Conservation (phyloP, 768 basidiomycete genomes). For the Termitomyces sp. region DNA sequence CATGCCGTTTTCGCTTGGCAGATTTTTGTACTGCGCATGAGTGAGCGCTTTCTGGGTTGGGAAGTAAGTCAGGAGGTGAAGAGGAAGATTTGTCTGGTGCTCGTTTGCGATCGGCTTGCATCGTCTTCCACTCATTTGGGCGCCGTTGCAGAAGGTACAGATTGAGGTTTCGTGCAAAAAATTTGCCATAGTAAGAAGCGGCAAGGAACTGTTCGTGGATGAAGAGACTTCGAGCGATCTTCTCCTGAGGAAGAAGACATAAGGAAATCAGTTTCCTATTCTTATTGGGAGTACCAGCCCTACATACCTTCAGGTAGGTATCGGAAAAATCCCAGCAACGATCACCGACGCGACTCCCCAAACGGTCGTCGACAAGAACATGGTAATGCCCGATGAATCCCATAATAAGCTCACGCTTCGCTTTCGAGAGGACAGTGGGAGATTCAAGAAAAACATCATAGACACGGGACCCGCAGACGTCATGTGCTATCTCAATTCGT, state of each 20-base stretch:
- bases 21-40: background rate
- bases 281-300: background rate
- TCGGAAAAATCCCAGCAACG: constrained; percentile 92
- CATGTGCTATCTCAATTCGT: constrained; percentile 43
- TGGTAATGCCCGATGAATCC: constrained; percentile 77
- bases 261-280: background rate
- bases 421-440: constrained; percentile 53
- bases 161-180: constrained; percentile 75
- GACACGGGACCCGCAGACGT: constrained; percentile 68
- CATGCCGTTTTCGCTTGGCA: constrained; percentile 39
- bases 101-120: constrained; percentile 47
- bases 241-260: constrained; percentile 52
- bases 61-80: background rate
- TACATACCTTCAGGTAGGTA: constrained; percentile 78
- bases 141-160: constrained; percentile 71
- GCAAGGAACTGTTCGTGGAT: constrained; percentile 66
- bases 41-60: background rate
- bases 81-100: constrained; percentile 9
- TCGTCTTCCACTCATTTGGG: constrained; percentile 79
- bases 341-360: constrained; percentile 87
- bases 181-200: constrained; percentile 81
- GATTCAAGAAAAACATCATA: constrained; percentile 76
- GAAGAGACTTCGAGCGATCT: constrained; percentile 80
- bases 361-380: constrained; percentile 77
- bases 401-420: constrained; percentile 66